phyloP scores from a whole-genome alignment of 257 asterid species.

The Nicotiana benthamiana region DNA sequence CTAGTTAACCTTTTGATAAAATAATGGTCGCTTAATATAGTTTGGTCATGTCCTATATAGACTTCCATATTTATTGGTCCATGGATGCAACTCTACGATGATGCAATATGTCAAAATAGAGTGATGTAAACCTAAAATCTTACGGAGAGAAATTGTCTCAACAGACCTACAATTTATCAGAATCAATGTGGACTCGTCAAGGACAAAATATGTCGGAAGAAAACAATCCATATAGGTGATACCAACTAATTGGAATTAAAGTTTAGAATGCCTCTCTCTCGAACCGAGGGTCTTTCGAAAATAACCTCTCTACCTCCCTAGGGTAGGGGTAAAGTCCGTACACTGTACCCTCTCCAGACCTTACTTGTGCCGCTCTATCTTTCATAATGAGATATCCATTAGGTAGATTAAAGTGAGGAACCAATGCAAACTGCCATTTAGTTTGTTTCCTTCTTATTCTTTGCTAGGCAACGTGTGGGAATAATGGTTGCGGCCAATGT shows the following conservation, averaged over 20 bases:
- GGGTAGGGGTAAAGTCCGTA: too few species aligned
- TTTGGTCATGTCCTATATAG: too few species aligned
- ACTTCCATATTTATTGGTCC: too few species aligned
- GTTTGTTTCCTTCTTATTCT: background rate
- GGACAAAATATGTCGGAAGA: background rate
- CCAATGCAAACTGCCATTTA: background rate
- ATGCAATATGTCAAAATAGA: background rate
- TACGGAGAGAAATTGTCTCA: background rate
- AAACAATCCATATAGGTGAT: background rate
- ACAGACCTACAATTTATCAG: background rate
- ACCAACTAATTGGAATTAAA: background rate
- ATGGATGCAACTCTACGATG: background rate
- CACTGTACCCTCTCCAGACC: too few species aligned
- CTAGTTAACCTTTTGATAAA: too few species aligned
- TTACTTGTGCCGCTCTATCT: too few species aligned
- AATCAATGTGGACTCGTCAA: too few species aligned
- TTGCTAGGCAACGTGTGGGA: background rate
- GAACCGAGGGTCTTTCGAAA: too few species aligned
- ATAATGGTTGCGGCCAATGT: background rate
- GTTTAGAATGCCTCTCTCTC: background rate
- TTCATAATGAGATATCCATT: background rate
- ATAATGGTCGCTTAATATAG: too few species aligned
- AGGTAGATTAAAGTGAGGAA: background rate
- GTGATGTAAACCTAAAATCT: background rate
- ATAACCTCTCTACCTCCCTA: too few species aligned